Evolutionary conservation across 1,139 yeast genomes (phyloP), one percentile per base, ranked within the genome.

Genomic region (Debaryomyces subglobosus): DNA sequence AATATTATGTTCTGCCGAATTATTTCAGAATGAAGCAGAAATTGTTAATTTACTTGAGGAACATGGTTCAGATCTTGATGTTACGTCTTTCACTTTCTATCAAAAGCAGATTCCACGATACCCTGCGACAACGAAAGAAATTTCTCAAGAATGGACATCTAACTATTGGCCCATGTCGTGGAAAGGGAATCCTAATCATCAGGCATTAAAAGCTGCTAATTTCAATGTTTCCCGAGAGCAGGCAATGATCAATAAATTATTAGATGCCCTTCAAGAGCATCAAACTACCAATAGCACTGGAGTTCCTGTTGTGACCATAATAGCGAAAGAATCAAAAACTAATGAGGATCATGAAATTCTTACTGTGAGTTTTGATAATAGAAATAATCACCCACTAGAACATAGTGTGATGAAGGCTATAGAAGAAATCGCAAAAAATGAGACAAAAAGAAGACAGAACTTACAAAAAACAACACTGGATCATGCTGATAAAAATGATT

Each of bases 111-210:
- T 41, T 50, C 53, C 12, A 53, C 67, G 0, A 79, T 80, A 16
- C 77, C 81, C 76, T 4, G 73, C 74, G 10, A 79, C 76, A 5
- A 82, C 89, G 1, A 87, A 85, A 58, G 90, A 85, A 21, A 66
- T 82, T 13, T 78, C 86, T 7, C 53, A 66, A 0, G 70, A 72
- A 39, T 91, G 97, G 97, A 78, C 92, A 1, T 52, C 62, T 1
- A 53, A 64, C 30, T 81, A 79, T 53, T 94, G 99, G 99, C 98
- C 98, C 0, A 69, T 89, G 50, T 76, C 90, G 30, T 94, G 98
- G 98, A 85, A 91, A 56, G 98, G 98, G 0, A 89, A 92, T 60
- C 96, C 96, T 0, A 78, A 86, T 53, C 86, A 88, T 46, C 94
- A 89, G 60, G 82, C 82, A 40, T 71, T 90, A 21, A 80, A 81